phyloP scores from a whole-genome alignment of 2,329 filamentous ascomycete species.

The Xylaria sp. region DNA sequence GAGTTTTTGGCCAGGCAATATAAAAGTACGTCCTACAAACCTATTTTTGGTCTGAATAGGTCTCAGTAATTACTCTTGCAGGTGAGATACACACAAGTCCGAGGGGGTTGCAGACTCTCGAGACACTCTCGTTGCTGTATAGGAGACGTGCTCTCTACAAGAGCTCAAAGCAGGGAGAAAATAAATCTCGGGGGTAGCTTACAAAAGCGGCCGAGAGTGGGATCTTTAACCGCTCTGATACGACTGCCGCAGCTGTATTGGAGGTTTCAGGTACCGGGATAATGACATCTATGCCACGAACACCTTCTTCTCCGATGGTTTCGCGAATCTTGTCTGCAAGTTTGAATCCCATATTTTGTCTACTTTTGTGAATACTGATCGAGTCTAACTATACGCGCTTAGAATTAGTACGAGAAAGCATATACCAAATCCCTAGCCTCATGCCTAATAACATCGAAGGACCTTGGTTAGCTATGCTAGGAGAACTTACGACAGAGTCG shows the following conservation, averaged over 20 bases:
- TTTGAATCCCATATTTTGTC: slow-evolving; percentile 80
- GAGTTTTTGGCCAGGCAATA: slow-evolving; percentile 76
- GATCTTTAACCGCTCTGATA: slow-evolving; percentile 76
- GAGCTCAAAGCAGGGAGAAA: background rate
- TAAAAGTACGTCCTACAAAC: slow-evolving; percentile 71
- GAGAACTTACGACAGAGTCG: slow-evolving; percentile 70
- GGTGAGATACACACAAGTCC: background rate
- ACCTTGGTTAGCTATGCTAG: too few relatives aligned
- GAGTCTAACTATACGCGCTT: slow-evolving; percentile 27
- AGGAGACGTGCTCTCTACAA: background rate
- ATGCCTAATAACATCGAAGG: background rate
- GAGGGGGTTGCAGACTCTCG: background rate
- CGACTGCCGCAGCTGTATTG: slow-evolving; percentile 76
- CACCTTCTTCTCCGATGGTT: slow-evolving; percentile 69
- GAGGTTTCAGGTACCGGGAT: slow-evolving; percentile 79
- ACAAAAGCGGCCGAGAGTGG: slow-evolving; percentile 71
- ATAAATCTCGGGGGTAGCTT: background rate
- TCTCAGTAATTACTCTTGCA: background rate
- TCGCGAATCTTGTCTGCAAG: slow-evolving; percentile 75
- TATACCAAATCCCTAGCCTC: too few relatives aligned
- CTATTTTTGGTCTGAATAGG: slow-evolving; percentile 24
- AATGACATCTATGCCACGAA: slow-evolving; percentile 74
- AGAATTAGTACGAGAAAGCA: slow-evolving; percentile 14
- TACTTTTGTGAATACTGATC: slow-evolving; percentile 71
- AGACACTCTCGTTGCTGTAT: background rate